Evolutionary conservation across 352 stramenopile species (phyloP), one percentile per base, ranked within the genome.

Genomic region (Pythium dissimile): DNA sequence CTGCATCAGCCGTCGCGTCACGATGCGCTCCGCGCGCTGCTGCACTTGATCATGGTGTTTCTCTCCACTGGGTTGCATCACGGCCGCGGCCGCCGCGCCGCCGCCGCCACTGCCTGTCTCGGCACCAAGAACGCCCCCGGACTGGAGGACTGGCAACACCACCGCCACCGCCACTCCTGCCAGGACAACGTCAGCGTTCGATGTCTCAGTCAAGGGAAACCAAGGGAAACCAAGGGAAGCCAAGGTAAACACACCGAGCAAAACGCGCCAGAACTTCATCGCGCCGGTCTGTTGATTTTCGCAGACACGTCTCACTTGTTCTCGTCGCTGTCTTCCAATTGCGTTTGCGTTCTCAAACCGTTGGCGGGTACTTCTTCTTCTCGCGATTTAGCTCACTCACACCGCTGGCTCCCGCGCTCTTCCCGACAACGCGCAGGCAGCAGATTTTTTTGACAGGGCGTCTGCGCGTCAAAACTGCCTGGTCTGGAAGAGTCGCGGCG

Each of bases 1-100:
- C 27, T 74, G 49, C 27, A 66, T 21, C 24, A 80, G 28, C 1
- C 71, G 62, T 7, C 71, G 71, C 32, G 62, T 56, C 53, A 67
- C 56, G 2, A 16, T 35, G 2, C 52, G 59, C 51, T 62, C 45
- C 5, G 59, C 51, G 18, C 46, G 28, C 24, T 54, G 50, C 28
- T 66, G 58, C 32, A 66, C 26, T 18, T 50, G 32, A 24, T 37
- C 46, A 31, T 60, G 58, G 11, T 59, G 49, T 18, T 41, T 18
- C 15, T 55, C 42, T 12, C 48, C 58, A 53, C 28, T 44, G 2
- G 46, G 43, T 8, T 54, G 51, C 2, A 18, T 31, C 16, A 18
- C 39, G 34, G 41, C 24, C 11, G 26, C n/a, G n/a, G n/a, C n/a
- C n/a, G n/a, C n/a, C n/a, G n/a, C n/a, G n/a, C 18, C 3, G 10